These are phyloP conservation scores for Orbilia oligospora DNA, from an alignment of 2,329 filamentous ascomycete genomes.

Conservation along the genomic window DNA sequence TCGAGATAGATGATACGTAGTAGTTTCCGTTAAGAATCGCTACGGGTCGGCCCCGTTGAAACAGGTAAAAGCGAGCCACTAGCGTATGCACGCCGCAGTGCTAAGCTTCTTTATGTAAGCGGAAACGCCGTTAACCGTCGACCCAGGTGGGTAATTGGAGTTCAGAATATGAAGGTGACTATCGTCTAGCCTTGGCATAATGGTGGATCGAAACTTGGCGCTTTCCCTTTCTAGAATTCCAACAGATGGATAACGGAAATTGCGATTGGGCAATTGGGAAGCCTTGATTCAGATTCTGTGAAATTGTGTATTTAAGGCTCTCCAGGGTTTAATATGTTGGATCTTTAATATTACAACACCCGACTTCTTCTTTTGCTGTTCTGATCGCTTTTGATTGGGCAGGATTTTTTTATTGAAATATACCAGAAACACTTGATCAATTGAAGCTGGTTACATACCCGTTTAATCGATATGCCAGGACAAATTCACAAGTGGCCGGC, in stretches of 20 bases:
- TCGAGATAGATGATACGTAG: neutral
- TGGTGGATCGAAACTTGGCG: neutral
- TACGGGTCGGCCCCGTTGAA: neutral
- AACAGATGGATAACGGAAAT: constrained; percentile 12
- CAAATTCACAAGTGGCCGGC: constrained; percentile 63
- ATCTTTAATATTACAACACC: neutral
- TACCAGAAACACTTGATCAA: neutral
- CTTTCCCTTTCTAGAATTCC: constrained; percentile 34
- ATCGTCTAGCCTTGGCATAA: neutral
- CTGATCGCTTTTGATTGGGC: neutral
- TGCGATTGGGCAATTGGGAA: neutral
- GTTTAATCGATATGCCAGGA: constrained; percentile 61
- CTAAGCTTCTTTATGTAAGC: neutral
- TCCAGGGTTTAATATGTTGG: neutral
- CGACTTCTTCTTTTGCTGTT: constrained; percentile 4
- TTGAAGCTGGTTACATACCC: too few species aligned
- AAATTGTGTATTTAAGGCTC: constrained; percentile 4
- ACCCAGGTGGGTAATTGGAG: constrained; percentile 14
- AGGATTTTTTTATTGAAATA: neutral
- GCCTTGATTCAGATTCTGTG: neutral
- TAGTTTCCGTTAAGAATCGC: neutral
- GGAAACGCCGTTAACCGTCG: neutral
- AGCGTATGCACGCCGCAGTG: neutral
- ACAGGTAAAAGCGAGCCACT: constrained; percentile 8
- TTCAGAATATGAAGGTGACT: constrained; percentile 22